These are phyloP conservation scores for Phascolomyces articulosus DNA, from an alignment of 371 early-diverging fungal genomes.

Conservation along the genomic window DNA sequence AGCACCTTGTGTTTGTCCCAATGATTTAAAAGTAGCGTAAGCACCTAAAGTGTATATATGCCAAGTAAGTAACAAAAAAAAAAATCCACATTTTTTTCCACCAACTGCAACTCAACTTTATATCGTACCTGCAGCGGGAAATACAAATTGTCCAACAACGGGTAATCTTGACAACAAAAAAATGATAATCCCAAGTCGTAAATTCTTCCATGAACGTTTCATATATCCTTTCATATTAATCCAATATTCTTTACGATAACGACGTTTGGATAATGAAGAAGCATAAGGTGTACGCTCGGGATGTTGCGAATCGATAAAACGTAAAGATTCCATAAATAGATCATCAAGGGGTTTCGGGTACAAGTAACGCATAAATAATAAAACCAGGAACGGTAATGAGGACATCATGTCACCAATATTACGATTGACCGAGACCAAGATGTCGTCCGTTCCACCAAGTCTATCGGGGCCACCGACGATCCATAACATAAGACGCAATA, in stretches of 20 bases:
- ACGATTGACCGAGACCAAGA: constrained; percentile 17
- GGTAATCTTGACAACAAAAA: constrained; percentile 58
- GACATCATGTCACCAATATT: constrained; percentile 42
- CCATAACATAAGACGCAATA: constrained; percentile 35
- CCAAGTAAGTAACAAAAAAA: background rate
- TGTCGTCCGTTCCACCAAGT: constrained; percentile 27
- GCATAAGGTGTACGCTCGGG: constrained; percentile 54
- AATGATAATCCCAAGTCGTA: constrained; percentile 47
- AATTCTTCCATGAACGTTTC: constrained; percentile 52
- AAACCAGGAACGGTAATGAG: constrained; percentile 53
- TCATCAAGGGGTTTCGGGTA: constrained; percentile 70
- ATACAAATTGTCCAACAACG: constrained; percentile 56
- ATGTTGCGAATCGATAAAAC: constrained; percentile 45
- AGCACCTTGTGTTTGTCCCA: constrained; percentile 51
- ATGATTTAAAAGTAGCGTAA: constrained; percentile 41
- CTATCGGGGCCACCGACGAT: constrained; percentile 22
- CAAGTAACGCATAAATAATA: constrained; percentile 65
- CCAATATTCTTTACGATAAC: constrained; percentile 55
- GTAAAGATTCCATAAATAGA: constrained; percentile 63
- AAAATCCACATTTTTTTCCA: background rate
- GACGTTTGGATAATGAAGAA: constrained; percentile 37
- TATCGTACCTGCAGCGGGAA: constrained; percentile 57
- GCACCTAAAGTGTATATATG: constrained; percentile 29
- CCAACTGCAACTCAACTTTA: too few species aligned
- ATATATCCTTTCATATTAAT: constrained; percentile 53